These are phyloP conservation scores for Arthrobotrys sphaeroides DNA, from an alignment of 2,329 filamentous ascomycete species.

Conservation along the genomic window DNA sequence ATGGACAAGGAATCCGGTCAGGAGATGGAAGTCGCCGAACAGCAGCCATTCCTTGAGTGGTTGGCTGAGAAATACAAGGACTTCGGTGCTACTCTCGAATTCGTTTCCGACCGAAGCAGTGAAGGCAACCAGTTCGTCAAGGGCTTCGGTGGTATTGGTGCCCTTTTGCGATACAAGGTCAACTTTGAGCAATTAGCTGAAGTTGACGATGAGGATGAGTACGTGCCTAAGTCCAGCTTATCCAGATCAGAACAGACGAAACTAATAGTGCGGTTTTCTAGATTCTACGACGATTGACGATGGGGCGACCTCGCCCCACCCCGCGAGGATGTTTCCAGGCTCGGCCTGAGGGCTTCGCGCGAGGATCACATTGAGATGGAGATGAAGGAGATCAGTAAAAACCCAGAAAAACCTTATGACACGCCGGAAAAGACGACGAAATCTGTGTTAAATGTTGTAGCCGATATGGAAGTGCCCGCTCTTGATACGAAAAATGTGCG, in stretches of 20 bases:
- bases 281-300: constrained; percentile 58
- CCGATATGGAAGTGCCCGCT: constrained; percentile 22
- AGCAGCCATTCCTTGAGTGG: constrained; percentile 98
- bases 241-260: background rate
- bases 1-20: constrained; percentile 95
- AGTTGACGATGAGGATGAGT: constrained; percentile 88
- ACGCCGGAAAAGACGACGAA: constrained; percentile 55
- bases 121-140: constrained; percentile 99
- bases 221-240: constrained; percentile 63
- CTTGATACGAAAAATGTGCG: constrained; percentile 31
- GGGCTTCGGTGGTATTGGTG: constrained; percentile 97
- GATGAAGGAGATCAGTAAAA: constrained; percentile 54
- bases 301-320: constrained; percentile 57
- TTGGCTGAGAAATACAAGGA: constrained; percentile 98
- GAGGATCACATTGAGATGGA: constrained; percentile 53
- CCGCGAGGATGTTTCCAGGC: constrained; percentile 58
- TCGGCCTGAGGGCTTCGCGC: constrained; percentile 58
- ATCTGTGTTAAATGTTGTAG: constrained; percentile 52
- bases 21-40: constrained; percentile 93
- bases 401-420: constrained; percentile 46
- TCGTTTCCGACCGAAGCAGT: constrained; percentile 95
- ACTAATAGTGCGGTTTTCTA: constrained; percentile 10
- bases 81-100: constrained; percentile 93
- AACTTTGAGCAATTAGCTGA: constrained; percentile 99
- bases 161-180: constrained; percentile 98